A percentile compares a stretch with the other conserved stretches of the same genome.
Conservation (phyloP, 2,329 filamentous ascomycete genomes). For the Exophiala sp. region DNA sequence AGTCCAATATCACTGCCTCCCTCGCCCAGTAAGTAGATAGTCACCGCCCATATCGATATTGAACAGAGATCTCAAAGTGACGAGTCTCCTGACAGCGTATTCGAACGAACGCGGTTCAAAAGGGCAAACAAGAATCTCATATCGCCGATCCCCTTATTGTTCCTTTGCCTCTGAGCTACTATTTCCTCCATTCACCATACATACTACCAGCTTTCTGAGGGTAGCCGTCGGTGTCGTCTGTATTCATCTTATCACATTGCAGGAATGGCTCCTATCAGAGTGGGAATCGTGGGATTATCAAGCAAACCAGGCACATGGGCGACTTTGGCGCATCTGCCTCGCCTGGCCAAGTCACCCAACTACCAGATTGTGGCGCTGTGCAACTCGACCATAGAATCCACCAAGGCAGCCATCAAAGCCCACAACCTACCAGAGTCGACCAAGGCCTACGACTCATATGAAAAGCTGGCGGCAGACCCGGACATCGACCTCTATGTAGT, state of each 20-base stretch:
- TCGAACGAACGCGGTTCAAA: too few relatives aligned
- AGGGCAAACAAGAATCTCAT: too few relatives aligned
- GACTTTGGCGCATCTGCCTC: conserved; percentile 52
- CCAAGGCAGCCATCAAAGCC: conserved; percentile 39
- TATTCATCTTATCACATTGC: too few relatives aligned
- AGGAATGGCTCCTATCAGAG: conserved; percentile 51
- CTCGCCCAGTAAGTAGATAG: too few relatives aligned
- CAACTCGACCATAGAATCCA: conserved; percentile 46
- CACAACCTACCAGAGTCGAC: conserved; percentile 41
- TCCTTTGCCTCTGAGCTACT: too few relatives aligned
- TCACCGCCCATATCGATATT: too few relatives aligned
- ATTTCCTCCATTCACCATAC: too few relatives aligned
- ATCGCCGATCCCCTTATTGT: too few relatives aligned
- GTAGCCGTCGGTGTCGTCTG: too few relatives aligned
- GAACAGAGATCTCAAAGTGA: too few relatives aligned
- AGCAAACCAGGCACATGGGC: conserved; percentile 52
- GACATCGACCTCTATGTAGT: conserved; percentile 53
- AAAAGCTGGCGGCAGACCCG: conserved; percentile 45
- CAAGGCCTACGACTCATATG: conserved; percentile 48
- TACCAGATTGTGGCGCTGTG: conserved; percentile 50
- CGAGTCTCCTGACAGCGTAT: too few relatives aligned
- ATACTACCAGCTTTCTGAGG: too few relatives aligned
- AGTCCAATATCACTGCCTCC: not conserved
- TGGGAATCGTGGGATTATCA: conserved; percentile 56
- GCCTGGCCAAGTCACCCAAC: conserved; percentile 45